Conservation (phyloP, 2,329 filamentous ascomycete genomes). For the Teratosphaeriaceae sp. region DNA sequence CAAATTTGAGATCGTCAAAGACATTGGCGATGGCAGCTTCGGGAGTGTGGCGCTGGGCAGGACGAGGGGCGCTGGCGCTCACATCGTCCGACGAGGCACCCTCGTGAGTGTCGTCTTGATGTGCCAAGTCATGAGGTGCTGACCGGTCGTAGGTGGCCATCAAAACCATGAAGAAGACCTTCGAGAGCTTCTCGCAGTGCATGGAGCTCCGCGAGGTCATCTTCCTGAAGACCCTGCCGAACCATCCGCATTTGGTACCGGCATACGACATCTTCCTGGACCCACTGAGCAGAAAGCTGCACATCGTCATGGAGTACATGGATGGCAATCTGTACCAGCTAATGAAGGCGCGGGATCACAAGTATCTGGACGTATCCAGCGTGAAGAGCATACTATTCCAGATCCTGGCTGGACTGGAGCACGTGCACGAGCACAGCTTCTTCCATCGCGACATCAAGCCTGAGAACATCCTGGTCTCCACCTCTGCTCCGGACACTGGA, state of each 20-base stretch:
- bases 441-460: slow-evolving; percentile 99
- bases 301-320: slow-evolving; percentile 99
- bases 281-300: slow-evolving; percentile 89
- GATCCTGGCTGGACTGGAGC: slow-evolving; percentile 91
- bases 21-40: slow-evolving; percentile 98
- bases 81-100: slow-evolving; percentile 81
- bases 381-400: slow-evolving; percentile 98
- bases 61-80: slow-evolving; percentile 83
- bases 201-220: slow-evolving; percentile 94
- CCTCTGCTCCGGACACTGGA: slow-evolving; percentile 72
- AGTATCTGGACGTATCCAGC: slow-evolving; percentile 78
- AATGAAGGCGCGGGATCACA: slow-evolving; percentile 98
- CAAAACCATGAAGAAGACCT: slow-evolving; percentile 99
- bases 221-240: slow-evolving; percentile 82
- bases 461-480: slow-evolving; percentile 96
- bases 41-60: slow-evolving; percentile 90
- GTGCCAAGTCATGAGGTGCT: background rate
- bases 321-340: slow-evolving; percentile 97
- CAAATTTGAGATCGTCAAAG: slow-evolving; percentile 93
- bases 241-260: slow-evolving; percentile 88
- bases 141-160: slow-evolving; percentile 69
- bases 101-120: slow-evolving; percentile 60
- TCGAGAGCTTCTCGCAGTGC: slow-evolving; percentile 85
- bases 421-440: slow-evolving; percentile 95
- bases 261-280: slow-evolving; percentile 98